phyloP scores from a whole-genome alignment of 108 stramenopile species.

The Pseudonitzschia multistriata region DNA sequence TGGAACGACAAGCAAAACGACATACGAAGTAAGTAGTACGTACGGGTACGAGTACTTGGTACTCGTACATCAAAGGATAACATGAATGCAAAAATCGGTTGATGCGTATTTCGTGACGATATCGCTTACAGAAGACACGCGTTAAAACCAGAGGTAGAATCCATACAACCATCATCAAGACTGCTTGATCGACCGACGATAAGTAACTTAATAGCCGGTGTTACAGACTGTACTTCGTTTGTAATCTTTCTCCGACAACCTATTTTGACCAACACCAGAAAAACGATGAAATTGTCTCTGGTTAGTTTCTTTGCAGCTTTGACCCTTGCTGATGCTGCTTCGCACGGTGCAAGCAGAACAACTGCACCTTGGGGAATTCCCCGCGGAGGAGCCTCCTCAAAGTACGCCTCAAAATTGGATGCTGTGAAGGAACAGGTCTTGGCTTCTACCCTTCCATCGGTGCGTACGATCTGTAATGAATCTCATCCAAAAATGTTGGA shows the following conservation, averaged over 20 bases:
- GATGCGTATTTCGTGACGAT: background rate
- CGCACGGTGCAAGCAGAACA: background rate
- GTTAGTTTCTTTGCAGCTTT: slow-evolving; percentile 11
- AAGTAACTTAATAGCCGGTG: background rate
- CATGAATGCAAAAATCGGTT: background rate
- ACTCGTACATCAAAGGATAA: background rate
- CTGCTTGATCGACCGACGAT: background rate
- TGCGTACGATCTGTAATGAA: slow-evolving; percentile 11
- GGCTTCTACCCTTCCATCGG: slow-evolving; percentile 32
- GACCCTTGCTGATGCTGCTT: slow-evolving; percentile 12
- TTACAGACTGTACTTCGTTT: background rate
- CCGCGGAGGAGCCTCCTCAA: slow-evolving; percentile 19
- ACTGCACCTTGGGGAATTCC: slow-evolving; percentile 17
- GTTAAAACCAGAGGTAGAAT: background rate
- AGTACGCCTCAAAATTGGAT: slow-evolving; percentile 36
- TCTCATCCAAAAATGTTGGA: background rate
- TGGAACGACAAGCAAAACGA: background rate
- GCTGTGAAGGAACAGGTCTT: slow-evolving; percentile 39
- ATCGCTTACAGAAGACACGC: background rate
- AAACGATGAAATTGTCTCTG: background rate
- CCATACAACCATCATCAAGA: background rate
- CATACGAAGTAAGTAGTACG: too few relatives aligned
- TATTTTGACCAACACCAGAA: background rate
- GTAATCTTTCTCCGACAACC: background rate
- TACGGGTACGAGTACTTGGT: too few relatives aligned